A percentile compares a stretch with the other conserved stretches of the same genome.
Evolutionary conservation across 805 yeast genomes (phyloP).

Genomic region (Hanseniaspora occidentalis): DNA sequence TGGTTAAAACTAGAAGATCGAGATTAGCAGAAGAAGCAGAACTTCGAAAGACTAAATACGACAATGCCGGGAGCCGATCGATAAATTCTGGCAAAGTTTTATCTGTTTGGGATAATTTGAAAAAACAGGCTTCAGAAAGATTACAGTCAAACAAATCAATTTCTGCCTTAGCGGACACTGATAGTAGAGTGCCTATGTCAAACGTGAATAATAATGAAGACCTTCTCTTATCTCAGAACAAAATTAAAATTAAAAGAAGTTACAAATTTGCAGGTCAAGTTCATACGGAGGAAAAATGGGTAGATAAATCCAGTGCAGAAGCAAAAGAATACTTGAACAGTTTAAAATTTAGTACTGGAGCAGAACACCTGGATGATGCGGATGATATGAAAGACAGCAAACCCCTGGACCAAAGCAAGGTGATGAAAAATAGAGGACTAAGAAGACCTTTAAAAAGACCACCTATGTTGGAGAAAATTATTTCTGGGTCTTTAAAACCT

Average conservation of each 20-base stretch:
- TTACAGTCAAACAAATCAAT: conserved; percentile 11
- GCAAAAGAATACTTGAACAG: conserved; percentile 70
- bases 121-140: conserved; percentile 28
- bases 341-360: conserved; percentile 25
- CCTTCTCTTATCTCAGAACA: conserved; percentile 22
- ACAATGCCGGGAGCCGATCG: conserved; percentile 16
- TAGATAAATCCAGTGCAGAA: conserved; percentile 68
- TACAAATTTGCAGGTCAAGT: conserved; percentile 86
- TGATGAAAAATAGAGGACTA: conserved; percentile 23
- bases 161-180: neutral
- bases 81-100: conserved; percentile 12
- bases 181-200: conserved; percentile 9
- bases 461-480: conserved; percentile 64
- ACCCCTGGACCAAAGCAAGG: neutral
- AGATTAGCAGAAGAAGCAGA: conserved; percentile 30
- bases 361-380: conserved; percentile 9
- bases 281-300: conserved; percentile 65
- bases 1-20: conserved; percentile 60
- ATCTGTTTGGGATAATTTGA: conserved; percentile 42
- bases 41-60: conserved; percentile 20
- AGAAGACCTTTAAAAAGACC: conserved; percentile 57
- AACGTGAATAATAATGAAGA: conserved; percentile 2
- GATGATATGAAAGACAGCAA: conserved; percentile 8
- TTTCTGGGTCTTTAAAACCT: conserved; percentile 53
- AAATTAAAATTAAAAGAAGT: conserved; percentile 58